Evolutionary conservation across 257 asterid species (phyloP), one percentile per base, ranked within the genome.

Genomic region (Cinchona pubescens): DNA sequence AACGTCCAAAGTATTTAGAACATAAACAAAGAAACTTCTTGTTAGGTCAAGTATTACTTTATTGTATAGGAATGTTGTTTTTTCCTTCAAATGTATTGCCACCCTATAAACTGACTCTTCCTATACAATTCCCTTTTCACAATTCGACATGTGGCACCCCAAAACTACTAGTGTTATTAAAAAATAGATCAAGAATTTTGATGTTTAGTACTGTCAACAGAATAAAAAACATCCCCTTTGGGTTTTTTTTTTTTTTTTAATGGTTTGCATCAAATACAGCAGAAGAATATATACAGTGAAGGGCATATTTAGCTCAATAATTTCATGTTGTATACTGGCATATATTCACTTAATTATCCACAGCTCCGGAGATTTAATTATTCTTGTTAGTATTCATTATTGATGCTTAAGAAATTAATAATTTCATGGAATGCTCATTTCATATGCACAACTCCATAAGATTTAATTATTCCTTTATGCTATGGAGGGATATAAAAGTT

Each of bases 251-350:
- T n/a, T n/a, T n/a, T n/a, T n/a, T n/a, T n/a, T n/a, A n/a, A n/a
- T 42, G 27, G 30, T 19, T 32, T 35, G 14, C 16, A 59, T 79
- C 32, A 78, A 74, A 85, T 79, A 85, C 73, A 51, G 79, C 62
- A n/a, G 56, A 53, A 83, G 90, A 86, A 88, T 85, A 83, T 76
- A n/a, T n/a, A n/a, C n/a, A 45, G 73, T 67, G 66, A 34, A 69
- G 77, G 83, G 85, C 83, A 86, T 87, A 85, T 81, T 8, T 76
- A 83, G 25, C n/a, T n/a, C n/a, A 82, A 81, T 81, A 75, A 32
- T 32, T 64, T 68, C 45, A 35, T 69, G 58, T 34, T 67, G 69
- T 59, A 74, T n/a, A 37, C 69, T 59, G 83, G 94, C 72, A 89
- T 87, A 87, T 66, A 40, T 66, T 67, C 71, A n/a, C n/a, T n/a